These are phyloP conservation scores for Ophiostoma himal-ulmi DNA, from an alignment of 2,329 filamentous ascomycete genomes.

Conservation along the genomic window DNA sequence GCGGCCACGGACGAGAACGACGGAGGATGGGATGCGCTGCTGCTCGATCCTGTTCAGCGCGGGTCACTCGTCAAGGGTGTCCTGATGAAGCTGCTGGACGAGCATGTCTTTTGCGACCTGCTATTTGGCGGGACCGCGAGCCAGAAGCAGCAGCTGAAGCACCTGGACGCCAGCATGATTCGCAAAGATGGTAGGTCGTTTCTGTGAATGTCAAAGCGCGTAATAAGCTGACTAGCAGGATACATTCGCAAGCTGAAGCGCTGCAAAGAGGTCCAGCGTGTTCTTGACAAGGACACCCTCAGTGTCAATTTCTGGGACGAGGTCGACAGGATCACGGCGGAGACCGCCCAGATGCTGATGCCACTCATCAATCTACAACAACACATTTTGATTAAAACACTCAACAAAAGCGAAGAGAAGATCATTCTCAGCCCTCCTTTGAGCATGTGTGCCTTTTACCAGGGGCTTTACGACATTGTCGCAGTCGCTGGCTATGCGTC, in stretches of 20 bases:
- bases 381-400: background rate
- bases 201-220: background rate
- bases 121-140: slow-evolving; percentile 37
- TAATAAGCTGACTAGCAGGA: slow-evolving; percentile 29
- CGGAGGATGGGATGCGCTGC: slow-evolving; percentile 35
- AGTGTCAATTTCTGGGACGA: slow-evolving; percentile 35
- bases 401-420: background rate
- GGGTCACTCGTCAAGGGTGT: slow-evolving; percentile 36
- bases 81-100: slow-evolving; percentile 36
- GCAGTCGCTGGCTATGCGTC: slow-evolving; percentile 32
- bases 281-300: slow-evolving; percentile 28
- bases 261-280: slow-evolving; percentile 29
- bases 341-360: slow-evolving; percentile 34
- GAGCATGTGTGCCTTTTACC: slow-evolving; percentile 27
- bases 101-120: slow-evolving; percentile 36
- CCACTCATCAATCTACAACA: slow-evolving; percentile 34
- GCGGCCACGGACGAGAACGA: slow-evolving; percentile 34
- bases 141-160: slow-evolving; percentile 30
- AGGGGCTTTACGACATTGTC: slow-evolving; percentile 33
- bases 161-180: slow-evolving; percentile 32
- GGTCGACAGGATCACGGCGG: slow-evolving; percentile 35
- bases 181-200: slow-evolving; percentile 32
- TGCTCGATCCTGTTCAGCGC: slow-evolving; percentile 31
- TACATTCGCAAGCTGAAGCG: slow-evolving; percentile 36
- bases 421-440: background rate